phyloP scores from a whole-genome alignment of 352 stramenopile genomes.

The Plasmopara halstedii region DNA sequence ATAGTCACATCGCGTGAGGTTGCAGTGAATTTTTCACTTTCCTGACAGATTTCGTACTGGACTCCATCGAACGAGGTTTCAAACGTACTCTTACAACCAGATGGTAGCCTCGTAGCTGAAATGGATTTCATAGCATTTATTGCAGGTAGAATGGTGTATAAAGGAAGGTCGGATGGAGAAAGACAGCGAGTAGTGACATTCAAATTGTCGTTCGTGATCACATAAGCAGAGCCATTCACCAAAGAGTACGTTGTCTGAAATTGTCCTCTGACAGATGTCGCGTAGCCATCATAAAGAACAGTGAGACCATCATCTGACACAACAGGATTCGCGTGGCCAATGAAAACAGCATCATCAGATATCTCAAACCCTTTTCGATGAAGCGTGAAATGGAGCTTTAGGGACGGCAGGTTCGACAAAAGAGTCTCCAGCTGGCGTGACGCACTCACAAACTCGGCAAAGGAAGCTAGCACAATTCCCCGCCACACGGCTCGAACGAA shows the following conservation, averaged over 20 bases:
- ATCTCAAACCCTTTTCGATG: no score
- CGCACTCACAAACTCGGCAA: no score
- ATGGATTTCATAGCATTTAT: conserved; percentile 12
- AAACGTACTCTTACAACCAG: conserved; percentile 21
- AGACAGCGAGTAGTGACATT: conserved; percentile 15
- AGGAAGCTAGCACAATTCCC: no score
- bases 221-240: conserved; percentile 18
- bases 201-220: conserved; percentile 12
- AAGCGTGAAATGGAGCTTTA: no score
- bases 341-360: no score
- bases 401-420: no score
- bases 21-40: conserved; percentile 15
- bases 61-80: conserved; percentile 19
- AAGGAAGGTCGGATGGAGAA: conserved; percentile 5
- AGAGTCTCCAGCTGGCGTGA: no score
- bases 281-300: conserved; percentile 21
- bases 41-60: conserved; percentile 21
- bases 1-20: conserved; percentile 24
- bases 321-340: conserved; percentile 18
- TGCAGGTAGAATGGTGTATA: conserved; percentile 13
- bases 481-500: no score
- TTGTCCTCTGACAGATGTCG: conserved; percentile 16
- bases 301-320: conserved; percentile 10
- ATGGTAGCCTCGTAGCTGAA: conserved; percentile 1
- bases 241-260: conserved; percentile 21